Percentiles rank a stretch among this genome's conserved stretches.
phyloP scores from a whole-genome alignment of 2,329 filamentous ascomycete species.

The Capronia americana region DNA sequence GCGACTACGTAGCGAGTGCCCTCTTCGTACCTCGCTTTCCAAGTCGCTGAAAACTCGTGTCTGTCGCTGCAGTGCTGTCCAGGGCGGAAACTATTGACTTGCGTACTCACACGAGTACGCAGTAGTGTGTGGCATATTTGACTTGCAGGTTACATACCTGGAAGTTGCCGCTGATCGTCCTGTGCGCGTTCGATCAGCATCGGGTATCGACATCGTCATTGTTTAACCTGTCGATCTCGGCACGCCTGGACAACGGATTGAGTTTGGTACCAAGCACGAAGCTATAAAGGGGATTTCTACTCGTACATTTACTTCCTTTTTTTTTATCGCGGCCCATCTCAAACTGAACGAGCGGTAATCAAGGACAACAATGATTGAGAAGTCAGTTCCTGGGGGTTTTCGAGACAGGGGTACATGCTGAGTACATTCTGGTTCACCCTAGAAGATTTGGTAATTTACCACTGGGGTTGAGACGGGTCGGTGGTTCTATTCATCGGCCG shows the following conservation, averaged over 20 bases:
- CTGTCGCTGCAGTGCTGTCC: no score
- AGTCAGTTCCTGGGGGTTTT: no score
- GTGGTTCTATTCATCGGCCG: not conserved
- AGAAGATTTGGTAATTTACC: no score
- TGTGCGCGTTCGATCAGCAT: not conserved
- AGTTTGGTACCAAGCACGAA: not conserved
- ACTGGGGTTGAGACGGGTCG: no score
- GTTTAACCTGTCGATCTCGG: not conserved
- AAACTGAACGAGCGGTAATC: not conserved
- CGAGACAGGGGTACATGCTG: no score
- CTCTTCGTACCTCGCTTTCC: no score
- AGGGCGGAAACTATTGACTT: not conserved
- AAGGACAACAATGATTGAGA: no score
- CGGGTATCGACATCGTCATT: slow-evolving; percentile 3
- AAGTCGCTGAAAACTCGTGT: no score
- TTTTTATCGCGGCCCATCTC: not conserved
- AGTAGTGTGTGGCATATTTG: not conserved
- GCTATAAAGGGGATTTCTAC: no score
- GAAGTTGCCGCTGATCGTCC: slow-evolving; percentile 1
- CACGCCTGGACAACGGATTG: not conserved
- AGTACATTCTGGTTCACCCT: no score
- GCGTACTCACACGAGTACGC: not conserved
- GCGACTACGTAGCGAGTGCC: no score
- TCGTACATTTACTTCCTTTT: not conserved
- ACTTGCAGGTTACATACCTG: not conserved